Evolutionary conservation across 2,329 filamentous ascomycete species (phyloP).

Genomic region (Fusarium sp.): DNA sequence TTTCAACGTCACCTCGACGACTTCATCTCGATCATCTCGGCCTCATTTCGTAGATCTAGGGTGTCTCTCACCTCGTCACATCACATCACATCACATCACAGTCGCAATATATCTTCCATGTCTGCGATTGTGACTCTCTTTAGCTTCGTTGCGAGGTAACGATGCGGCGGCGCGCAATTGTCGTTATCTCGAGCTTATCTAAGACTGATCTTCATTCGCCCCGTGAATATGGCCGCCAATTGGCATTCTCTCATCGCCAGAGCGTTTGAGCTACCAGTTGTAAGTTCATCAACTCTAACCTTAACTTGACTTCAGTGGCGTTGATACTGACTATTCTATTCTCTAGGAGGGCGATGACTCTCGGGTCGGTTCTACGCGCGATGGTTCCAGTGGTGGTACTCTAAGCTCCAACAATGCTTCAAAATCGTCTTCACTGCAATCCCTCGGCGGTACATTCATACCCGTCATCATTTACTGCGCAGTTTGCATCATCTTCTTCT

Average conservation of each 20-base stretch:
- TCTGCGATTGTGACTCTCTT: neutral
- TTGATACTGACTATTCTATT: neutral
- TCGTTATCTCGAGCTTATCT: constrained; percentile 7
- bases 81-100: neutral
- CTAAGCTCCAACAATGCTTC: constrained; percentile 50
- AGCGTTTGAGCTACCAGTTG: constrained; percentile 27
- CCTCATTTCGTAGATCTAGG: neutral
- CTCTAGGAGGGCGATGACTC: constrained; percentile 47
- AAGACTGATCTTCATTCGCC: neutral
- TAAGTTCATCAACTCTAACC: constrained; percentile 18
- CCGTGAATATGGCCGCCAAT: constrained; percentile 23
- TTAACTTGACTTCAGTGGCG: neutral
- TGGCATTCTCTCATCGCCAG: constrained; percentile 31
- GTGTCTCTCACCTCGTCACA: neutral
- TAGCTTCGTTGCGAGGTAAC: constrained; percentile 25
- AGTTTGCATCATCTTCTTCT: constrained; percentile 64
- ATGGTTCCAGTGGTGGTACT: constrained; percentile 52
- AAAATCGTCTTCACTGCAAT: constrained; percentile 53
- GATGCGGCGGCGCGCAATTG: constrained; percentile 24
- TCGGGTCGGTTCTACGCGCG: constrained; percentile 52
- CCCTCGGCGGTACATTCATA: constrained; percentile 63
- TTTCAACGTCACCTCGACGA: constrained; percentile 26
- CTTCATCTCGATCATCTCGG: constrained; percentile 9
- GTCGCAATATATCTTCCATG: constrained; percentile 10
- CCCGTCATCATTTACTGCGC: constrained; percentile 65